Conservation (phyloP, 2,329 filamentous ascomycete species). For the Seiridium unicorne region DNA sequence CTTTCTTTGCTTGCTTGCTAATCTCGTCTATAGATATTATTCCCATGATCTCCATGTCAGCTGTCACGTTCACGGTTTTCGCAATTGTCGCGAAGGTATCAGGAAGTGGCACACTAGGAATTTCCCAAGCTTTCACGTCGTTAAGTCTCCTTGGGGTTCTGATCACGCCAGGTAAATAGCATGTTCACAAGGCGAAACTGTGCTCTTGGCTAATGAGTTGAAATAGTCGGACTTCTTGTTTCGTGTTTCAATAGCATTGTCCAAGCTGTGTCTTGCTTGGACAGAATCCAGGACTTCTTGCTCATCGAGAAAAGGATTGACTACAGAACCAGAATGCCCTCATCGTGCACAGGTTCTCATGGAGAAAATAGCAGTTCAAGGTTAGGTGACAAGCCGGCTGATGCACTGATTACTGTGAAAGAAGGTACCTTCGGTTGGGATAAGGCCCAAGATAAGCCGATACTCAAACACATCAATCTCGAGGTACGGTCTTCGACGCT, state of each 20-base stretch:
- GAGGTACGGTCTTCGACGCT: conserved; percentile 27
- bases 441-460: background rate
- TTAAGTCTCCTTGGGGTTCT: background rate
- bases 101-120: background rate
- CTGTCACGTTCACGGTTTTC: conserved; percentile 6
- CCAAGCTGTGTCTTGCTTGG: conserved; percentile 1
- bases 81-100: conserved; percentile 6
- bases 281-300: conserved; percentile 5
- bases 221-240: background rate
- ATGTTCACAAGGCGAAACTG: no score
- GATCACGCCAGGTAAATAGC: background rate
- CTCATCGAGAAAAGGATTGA: conserved; percentile 1
- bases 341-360: background rate
- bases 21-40: background rate
- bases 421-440: conserved; percentile 3
- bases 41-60: background rate
- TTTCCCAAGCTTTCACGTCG: conserved; percentile 3
- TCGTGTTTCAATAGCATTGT: background rate
- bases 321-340: background rate
- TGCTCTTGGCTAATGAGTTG: no score
- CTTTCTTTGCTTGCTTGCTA: background rate
- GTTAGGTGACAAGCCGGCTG: background rate
- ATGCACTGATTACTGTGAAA: background rate
- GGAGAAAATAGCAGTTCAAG: background rate
- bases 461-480: conserved; percentile 27